These are phyloP conservation scores for Quillaja saponaria DNA, from an alignment of 306 rosid species.

Conservation along the genomic window DNA sequence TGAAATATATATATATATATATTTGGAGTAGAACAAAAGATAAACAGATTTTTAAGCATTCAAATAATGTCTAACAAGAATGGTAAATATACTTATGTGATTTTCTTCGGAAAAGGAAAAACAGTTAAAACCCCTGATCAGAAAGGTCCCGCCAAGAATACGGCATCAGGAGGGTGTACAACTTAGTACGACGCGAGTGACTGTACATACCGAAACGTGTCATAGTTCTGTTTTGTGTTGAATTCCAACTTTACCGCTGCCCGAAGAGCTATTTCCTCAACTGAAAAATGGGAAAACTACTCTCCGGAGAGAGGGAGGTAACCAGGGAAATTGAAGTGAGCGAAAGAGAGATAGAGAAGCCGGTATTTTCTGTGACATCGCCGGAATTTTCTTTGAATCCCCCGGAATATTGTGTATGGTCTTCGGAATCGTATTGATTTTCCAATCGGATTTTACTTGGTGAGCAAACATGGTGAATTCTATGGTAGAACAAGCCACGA, in stretches of 20 bases:
- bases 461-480: slow-evolving; percentile 71
- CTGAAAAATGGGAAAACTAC: slow-evolving; percentile 39
- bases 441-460: slow-evolving; percentile 37
- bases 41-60: too few relatives aligned
- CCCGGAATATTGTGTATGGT: slow-evolving; percentile 25
- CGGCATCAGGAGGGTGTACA: slow-evolving; percentile 30
- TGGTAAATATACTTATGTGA: background rate
- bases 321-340: slow-evolving; percentile 14
- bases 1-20: too few relatives aligned
- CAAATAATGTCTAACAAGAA: too few relatives aligned
- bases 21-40: too few relatives aligned
- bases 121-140: slow-evolving; percentile 35
- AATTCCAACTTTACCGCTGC: slow-evolving; percentile 23
- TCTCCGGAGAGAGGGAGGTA: slow-evolving; percentile 16
- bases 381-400: slow-evolving; percentile 37
- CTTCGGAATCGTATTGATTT: slow-evolving; percentile 28
- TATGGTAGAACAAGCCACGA: slow-evolving; percentile 95
- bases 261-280: slow-evolving; percentile 32
- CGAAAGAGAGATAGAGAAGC: slow-evolving; percentile 27
- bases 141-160: slow-evolving; percentile 35
- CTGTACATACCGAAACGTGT: slow-evolving; percentile 34
- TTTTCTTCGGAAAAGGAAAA: slow-evolving; percentile 35
- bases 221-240: background rate
- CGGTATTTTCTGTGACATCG: slow-evolving; percentile 29
- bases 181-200: slow-evolving; percentile 5